Conservation (phyloP, 768 basidiomycete species). For the Suillus subalutaceus region DNA sequence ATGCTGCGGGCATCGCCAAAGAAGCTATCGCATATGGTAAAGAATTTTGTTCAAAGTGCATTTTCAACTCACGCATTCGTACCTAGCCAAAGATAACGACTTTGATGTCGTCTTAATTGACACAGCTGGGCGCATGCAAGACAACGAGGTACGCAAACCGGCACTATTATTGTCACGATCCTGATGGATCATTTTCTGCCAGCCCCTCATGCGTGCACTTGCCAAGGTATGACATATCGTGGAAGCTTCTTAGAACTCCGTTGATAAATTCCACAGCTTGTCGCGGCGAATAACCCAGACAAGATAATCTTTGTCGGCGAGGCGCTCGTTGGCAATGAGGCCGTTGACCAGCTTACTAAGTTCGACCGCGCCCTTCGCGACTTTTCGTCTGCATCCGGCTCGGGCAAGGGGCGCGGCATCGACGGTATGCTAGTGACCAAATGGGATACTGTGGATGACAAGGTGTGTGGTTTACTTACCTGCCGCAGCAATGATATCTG, state of each 20-base stretch:
- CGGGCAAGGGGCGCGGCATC: slow-evolving; percentile 82
- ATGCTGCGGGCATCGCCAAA: slow-evolving; percentile 97
- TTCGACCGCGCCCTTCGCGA: slow-evolving; percentile 94
- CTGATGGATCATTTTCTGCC: slow-evolving; percentile 16
- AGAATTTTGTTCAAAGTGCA: slow-evolving; percentile 23
- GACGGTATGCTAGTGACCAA: slow-evolving; percentile 99
- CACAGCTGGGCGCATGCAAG: slow-evolving; percentile 98
- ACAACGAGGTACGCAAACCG: slow-evolving; percentile 77
- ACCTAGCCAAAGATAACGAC: slow-evolving; percentile 77
- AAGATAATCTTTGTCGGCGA: slow-evolving; percentile 99
- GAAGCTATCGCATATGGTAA: slow-evolving; percentile 91
- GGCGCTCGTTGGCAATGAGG: slow-evolving; percentile 97
- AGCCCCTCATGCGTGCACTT: slow-evolving; percentile 98
- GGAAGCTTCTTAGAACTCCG: not conserved
- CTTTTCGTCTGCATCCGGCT: slow-evolving; percentile 72
- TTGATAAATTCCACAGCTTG: slow-evolving; percentile 55
- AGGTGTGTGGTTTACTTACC: slow-evolving; percentile 51
- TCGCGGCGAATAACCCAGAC: slow-evolving; percentile 92
- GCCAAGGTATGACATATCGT: slow-evolving; percentile 64
- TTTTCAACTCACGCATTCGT: slow-evolving; percentile 11
- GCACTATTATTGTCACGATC: not conserved
- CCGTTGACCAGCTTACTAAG: slow-evolving; percentile 95
- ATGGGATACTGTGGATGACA: slow-evolving; percentile 98
- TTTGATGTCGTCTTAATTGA: slow-evolving; percentile 98
- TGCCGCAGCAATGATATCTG: not conserved